Conservation (phyloP, 2,329 filamentous ascomycete genomes). For the Alternaria triticimaculans region DNA sequence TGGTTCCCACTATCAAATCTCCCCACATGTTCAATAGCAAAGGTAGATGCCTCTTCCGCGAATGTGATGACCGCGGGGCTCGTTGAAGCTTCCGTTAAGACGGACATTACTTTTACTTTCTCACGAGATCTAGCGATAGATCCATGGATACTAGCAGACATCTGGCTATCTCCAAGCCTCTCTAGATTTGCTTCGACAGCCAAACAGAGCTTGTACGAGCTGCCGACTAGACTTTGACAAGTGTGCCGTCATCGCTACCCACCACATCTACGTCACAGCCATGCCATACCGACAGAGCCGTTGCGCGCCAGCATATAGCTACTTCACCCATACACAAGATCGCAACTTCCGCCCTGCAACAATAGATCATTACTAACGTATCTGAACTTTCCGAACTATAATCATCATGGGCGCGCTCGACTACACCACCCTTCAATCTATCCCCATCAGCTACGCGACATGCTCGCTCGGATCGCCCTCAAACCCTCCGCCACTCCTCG, state of each 20-base stretch:
- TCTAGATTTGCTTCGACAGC: neutral
- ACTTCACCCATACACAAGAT: neutral
- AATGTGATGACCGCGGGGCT: neutral
- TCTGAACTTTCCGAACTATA: neutral
- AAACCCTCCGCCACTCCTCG: slow-evolving; percentile 58
- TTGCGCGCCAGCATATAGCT: slow-evolving; percentile 1
- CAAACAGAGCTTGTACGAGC: neutral
- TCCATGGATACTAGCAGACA: neutral
- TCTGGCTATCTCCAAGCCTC: neutral
- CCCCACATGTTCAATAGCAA: neutral
- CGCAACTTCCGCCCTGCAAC: neutral
- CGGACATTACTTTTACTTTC: neutral
- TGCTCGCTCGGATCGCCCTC: slow-evolving; percentile 60
- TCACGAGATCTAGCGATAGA: neutral
- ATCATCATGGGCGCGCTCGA: slow-evolving; percentile 44
- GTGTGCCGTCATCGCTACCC: slow-evolving; percentile 19
- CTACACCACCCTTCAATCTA: slow-evolving; percentile 43
- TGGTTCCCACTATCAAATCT: neutral
- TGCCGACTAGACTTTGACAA: neutral
- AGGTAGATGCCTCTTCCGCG: neutral
- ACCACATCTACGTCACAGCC: slow-evolving; percentile 30
- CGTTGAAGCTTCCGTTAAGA: neutral
- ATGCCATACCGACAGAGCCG: slow-evolving; percentile 20
- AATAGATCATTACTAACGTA: neutral
- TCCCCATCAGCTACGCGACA: slow-evolving; percentile 63